A percentile compares a stretch with the other conserved stretches of the same genome.
phyloP scores from a whole-genome alignment of 78 protist genomes.

The Cavenderia fasciculata region DNA sequence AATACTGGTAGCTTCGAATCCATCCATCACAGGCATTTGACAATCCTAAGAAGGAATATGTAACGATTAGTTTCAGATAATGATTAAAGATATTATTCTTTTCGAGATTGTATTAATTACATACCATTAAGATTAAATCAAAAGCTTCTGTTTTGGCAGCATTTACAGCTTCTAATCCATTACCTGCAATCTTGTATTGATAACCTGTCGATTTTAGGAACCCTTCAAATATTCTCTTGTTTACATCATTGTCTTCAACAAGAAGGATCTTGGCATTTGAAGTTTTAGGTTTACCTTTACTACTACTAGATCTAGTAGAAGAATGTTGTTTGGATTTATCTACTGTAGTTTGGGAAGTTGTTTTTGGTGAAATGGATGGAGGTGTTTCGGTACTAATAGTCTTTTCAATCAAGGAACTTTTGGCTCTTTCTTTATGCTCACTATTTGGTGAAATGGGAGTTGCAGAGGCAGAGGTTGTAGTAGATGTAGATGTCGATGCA shows the following conservation, averaged over 20 bases:
- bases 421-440: background rate
- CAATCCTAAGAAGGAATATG: too few relatives aligned
- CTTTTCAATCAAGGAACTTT: background rate
- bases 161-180: constrained; percentile 16
- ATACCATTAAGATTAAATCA: constrained; percentile 10
- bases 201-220: constrained; percentile 9
- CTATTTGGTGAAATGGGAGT: background rate
- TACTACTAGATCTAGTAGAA: too few relatives aligned
- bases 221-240: constrained; percentile 21
- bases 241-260: constrained; percentile 45
- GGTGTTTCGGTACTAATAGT: background rate
- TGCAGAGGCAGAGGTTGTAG: background rate
- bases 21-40: constrained; percentile 26
- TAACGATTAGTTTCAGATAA: too few relatives aligned
- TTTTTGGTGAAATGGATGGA: background rate
- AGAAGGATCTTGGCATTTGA: constrained; percentile 4
- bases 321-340: too few relatives aligned
- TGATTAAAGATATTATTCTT: too few relatives aligned
- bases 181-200: background rate
- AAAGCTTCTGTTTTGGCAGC: background rate
- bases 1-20: constrained; percentile 29
- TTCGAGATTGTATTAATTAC: too few relatives aligned
- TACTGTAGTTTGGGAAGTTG: constrained; percentile 3
- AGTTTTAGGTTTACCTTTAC: too few relatives aligned
- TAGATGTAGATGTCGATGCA: too few relatives aligned